A percentile compares a stretch with the other conserved stretches of the same genome.
phyloP scores from a whole-genome alignment of 176 grass and related monocot species.

The Microstegium vimineum region DNA sequence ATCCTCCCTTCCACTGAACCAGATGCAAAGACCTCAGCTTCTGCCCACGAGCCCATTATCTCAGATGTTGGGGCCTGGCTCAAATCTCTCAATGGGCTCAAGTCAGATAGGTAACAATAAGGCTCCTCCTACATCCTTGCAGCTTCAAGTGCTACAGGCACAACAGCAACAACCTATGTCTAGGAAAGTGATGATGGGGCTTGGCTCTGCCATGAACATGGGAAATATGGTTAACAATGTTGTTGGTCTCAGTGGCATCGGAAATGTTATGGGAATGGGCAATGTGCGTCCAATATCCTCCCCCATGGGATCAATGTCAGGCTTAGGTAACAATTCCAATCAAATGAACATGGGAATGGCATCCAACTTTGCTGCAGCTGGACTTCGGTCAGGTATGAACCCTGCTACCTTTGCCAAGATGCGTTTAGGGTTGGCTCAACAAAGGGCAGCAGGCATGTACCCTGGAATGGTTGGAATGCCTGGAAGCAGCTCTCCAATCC shows the following conservation, averaged over 20 bases:
- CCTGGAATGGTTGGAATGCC: conserved; percentile 60
- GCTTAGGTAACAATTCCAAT: conserved; percentile 53
- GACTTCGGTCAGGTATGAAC: conserved; percentile 45
- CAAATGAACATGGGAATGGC: conserved; percentile 71
- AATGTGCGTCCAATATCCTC: conserved; percentile 62
- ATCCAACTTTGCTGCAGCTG: conserved; percentile 55
- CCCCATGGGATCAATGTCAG: conserved; percentile 55
- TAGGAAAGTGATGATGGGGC: conserved; percentile 84
- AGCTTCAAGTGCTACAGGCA: conserved; percentile 65
- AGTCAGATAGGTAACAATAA: conserved; percentile 67
- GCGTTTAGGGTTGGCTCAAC: conserved; percentile 44
- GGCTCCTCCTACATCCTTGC: conserved; percentile 39
- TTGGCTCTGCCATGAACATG: conserved; percentile 52
- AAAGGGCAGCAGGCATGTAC: conserved; percentile 57
- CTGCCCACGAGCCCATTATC: conserved; percentile 60
- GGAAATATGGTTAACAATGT: conserved; percentile 78
- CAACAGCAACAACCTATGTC: conserved; percentile 63
- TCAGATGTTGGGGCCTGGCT: conserved; percentile 62
- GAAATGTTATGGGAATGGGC: conserved; percentile 73
- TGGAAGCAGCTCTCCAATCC: conserved; percentile 65
- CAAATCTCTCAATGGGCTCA: conserved; percentile 65
- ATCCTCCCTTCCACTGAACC: conserved; percentile 56
- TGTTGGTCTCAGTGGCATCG: conserved; percentile 48
- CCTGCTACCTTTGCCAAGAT: conserved; percentile 45
- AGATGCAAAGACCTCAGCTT: conserved; percentile 72